These are phyloP conservation scores for Sicyos edulis DNA, from an alignment of 306 rosid species.

Conservation along the genomic window DNA sequence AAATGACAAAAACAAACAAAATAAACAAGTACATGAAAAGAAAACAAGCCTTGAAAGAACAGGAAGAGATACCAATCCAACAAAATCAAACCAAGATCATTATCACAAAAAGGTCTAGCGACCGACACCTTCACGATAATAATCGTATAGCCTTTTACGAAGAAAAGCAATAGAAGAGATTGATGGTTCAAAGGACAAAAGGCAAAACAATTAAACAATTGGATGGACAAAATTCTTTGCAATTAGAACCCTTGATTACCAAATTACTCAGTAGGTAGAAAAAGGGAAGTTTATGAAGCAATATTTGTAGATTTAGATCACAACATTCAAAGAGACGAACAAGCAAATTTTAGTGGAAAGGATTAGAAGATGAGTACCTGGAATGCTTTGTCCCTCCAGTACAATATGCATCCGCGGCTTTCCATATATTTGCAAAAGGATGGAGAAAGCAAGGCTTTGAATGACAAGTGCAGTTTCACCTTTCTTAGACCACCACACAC, in stretches of 20 bases:
- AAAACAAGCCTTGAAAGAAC: too few relatives aligned
- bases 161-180: not conserved
- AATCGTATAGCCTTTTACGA: not conserved
- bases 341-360: not conserved
- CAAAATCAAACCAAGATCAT: too few relatives aligned
- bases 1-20: too few relatives aligned
- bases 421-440: constrained; percentile 41
- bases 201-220: not conserved
- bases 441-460: constrained; percentile 43
- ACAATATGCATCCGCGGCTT: constrained; percentile 52
- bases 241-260: not conserved
- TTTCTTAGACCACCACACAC: constrained; percentile 44
- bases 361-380: constrained; percentile 29
- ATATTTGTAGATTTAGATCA: not conserved
- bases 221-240: not conserved
- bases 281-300: not conserved
- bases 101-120: too few relatives aligned
- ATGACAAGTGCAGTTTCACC: constrained; percentile 57
- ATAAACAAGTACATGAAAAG: too few relatives aligned
- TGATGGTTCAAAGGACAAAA: not conserved
- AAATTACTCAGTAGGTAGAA: not conserved
- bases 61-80: too few relatives aligned
- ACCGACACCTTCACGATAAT: too few relatives aligned
- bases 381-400: constrained; percentile 53
- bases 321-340: not conserved